Evolutionary conservation across 176 grass and related monocot species (phyloP), one percentile per base, ranked within the genome.

Genomic region (Canna indica): DNA sequence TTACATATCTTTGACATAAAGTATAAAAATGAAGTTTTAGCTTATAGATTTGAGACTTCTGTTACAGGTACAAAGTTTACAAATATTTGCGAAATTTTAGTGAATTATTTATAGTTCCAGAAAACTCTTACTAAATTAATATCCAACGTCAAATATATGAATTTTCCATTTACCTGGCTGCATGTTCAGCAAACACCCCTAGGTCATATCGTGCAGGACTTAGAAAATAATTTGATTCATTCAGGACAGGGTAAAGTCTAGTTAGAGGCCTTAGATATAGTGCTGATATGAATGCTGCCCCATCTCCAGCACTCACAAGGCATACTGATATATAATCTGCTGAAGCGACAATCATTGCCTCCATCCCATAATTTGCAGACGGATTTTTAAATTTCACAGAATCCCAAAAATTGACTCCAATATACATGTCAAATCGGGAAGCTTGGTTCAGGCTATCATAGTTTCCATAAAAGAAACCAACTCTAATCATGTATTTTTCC

Each of bases 401-500:
- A 29, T 67, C 10, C 88, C 82, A 87, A 56, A 67, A 76, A 36
- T 69, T 83, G 3, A 76, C 36, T 4, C 85, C 88, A 39, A 88
- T 18, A 62, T 91, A 81, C 16, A 88, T 25, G 79, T 91, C 73
- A 75, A 91, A 91, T 1, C 53, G 35, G 9, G 85, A 82, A 46
- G 10, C 34, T 29, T 45, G 81, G 69, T 83, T 76, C 50, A 71
- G 60, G 11, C 81, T 48, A 68, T 87, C 79, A 1, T 87, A 91
- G 31, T 85, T 87, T 64, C 64, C 82, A 36, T 87, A 91, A 31
- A 75, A 70, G 24, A 87, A 91, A 13, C 17, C 24, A 10, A 71
- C 85, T 58, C 82, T 81, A 9, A 87, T 58, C 4, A 91, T 57
- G 22, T 87, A 91, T 63, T 75, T 85, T 25, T 81, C 79, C 78